Evolutionary conservation across 164 flowering plant species (phyloP).

Genomic region (Piper betle): DNA sequence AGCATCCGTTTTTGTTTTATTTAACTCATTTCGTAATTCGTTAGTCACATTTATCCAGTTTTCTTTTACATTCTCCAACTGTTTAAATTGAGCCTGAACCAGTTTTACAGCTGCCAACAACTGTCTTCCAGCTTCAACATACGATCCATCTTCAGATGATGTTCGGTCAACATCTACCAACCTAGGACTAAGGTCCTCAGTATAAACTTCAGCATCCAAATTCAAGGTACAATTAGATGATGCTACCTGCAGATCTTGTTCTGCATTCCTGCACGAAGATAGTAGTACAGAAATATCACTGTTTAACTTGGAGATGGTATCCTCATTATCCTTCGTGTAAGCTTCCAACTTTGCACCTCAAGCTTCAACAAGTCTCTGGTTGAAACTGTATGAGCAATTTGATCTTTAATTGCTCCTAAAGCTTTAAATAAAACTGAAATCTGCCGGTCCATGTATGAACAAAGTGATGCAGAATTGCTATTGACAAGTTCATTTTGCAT

Average conservation of each 20-base stretch:
- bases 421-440: slow-evolving; percentile 29
- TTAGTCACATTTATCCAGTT: slow-evolving; percentile 19
- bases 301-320: slow-evolving; percentile 27
- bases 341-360: slow-evolving; percentile 29
- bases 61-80: slow-evolving; percentile 25
- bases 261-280: slow-evolving; percentile 49
- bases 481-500: slow-evolving; percentile 29
- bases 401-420: slow-evolving; percentile 30
- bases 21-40: slow-evolving; percentile 39
- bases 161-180: slow-evolving; percentile 14
- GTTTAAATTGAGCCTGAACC: slow-evolving; percentile 20
- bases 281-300: slow-evolving; percentile 24
- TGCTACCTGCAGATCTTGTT: slow-evolving; percentile 31
- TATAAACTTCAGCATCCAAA: slow-evolving; percentile 17
- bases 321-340: slow-evolving; percentile 29
- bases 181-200: slow-evolving; percentile 11
- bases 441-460: slow-evolving; percentile 32
- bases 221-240: slow-evolving; percentile 16
- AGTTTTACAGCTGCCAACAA: slow-evolving; percentile 30
- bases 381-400: slow-evolving; percentile 17
- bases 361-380: slow-evolving; percentile 29
- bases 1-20: slow-evolving; percentile 18
- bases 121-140: slow-evolving; percentile 22
- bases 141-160: slow-evolving; percentile 10
- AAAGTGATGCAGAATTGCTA: slow-evolving; percentile 36